phyloP scores from a whole-genome alignment of 169 alveolate genomes.

The Plasmodium relictum region DNA sequence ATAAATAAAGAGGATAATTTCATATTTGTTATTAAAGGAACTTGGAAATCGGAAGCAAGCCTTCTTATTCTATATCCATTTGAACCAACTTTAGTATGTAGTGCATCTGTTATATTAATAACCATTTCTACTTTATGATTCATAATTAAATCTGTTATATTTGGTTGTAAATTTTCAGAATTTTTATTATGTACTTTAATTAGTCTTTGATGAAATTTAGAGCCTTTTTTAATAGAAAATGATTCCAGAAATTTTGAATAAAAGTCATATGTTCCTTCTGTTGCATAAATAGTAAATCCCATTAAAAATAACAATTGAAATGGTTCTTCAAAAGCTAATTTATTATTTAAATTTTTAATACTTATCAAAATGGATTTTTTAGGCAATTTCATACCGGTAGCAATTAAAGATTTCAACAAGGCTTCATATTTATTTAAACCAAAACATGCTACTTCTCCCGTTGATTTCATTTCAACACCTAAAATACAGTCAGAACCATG shows the following conservation, averaged over 20 bases:
- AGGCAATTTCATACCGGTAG: constrained; percentile 88
- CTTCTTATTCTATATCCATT: constrained; percentile 85
- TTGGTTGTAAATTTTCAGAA: constrained; percentile 60
- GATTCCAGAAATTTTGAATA: constrained; percentile 70
- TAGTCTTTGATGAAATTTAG: constrained; percentile 77
- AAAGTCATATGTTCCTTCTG: constrained; percentile 84
- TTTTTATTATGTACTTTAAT: constrained; percentile 77
- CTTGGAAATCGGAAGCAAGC: constrained; percentile 82
- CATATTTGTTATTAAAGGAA: constrained; percentile 78
- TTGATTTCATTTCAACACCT: constrained; percentile 93
- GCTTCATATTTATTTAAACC: constrained; percentile 92
- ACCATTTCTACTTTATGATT: constrained; percentile 83
- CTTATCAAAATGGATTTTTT: constrained; percentile 80
- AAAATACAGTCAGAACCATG: constrained; percentile 90
- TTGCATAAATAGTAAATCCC: constrained; percentile 85
- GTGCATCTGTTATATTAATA: constrained; percentile 81
- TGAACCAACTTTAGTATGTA: constrained; percentile 76
- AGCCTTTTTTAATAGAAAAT: constrained; percentile 30
- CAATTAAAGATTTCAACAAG: constrained; percentile 89
- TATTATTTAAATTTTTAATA: constrained; percentile 80
- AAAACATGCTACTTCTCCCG: constrained; percentile 92
- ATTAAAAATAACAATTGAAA: constrained; percentile 79
- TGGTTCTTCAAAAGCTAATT: constrained; percentile 80
- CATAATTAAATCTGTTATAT: constrained; percentile 78
- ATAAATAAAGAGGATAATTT: constrained; percentile 82